A percentile compares a stretch with the other conserved stretches of the same genome.
phyloP scores from a whole-genome alignment of 768 basidiomycete genomes.

The Suillus ampliporus region DNA sequence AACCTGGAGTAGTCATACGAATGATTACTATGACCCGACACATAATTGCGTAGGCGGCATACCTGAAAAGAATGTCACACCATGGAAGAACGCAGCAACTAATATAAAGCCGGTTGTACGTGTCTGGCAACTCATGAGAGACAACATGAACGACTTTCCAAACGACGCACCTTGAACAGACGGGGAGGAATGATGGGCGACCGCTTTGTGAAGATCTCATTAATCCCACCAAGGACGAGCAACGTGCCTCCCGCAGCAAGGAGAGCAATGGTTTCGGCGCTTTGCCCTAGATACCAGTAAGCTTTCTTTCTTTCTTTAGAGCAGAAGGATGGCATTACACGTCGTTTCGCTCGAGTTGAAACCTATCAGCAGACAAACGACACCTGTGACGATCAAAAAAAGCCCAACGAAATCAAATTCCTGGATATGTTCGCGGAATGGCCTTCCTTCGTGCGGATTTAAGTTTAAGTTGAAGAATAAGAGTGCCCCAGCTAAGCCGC shows the following conservation, averaged over 20 bases:
- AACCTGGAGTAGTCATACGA: constrained; percentile 20
- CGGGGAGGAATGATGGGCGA: constrained; percentile 48
- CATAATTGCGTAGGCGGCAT: background rate
- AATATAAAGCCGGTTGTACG: constrained; percentile 43
- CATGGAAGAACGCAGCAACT: constrained; percentile 41
- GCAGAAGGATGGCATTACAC: constrained; percentile 27
- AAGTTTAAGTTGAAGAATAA: constrained; percentile 43
- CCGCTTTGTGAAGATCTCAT: constrained; percentile 41
- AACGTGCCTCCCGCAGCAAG: constrained; percentile 39
- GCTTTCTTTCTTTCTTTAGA: background rate
- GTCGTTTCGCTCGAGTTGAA: constrained; percentile 42
- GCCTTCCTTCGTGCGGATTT: constrained; percentile 36
- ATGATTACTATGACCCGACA: background rate
- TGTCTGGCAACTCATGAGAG: constrained; percentile 29
- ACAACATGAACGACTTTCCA: background rate
- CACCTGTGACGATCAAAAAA: constrained; percentile 37
- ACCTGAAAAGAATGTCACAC: constrained; percentile 41
- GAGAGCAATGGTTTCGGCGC: constrained; percentile 41
- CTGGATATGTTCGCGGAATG: constrained; percentile 34
- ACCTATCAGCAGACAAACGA: constrained; percentile 45
- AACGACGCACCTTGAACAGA: constrained; percentile 38
- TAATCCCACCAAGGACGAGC: constrained; percentile 34
- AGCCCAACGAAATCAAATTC: constrained; percentile 50
- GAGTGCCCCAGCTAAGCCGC: constrained; percentile 36
- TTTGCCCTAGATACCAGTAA: constrained; percentile 31